Evolutionary conservation across 2,329 filamentous ascomycete species (phyloP).

Genomic region (Eutypa lata): DNA sequence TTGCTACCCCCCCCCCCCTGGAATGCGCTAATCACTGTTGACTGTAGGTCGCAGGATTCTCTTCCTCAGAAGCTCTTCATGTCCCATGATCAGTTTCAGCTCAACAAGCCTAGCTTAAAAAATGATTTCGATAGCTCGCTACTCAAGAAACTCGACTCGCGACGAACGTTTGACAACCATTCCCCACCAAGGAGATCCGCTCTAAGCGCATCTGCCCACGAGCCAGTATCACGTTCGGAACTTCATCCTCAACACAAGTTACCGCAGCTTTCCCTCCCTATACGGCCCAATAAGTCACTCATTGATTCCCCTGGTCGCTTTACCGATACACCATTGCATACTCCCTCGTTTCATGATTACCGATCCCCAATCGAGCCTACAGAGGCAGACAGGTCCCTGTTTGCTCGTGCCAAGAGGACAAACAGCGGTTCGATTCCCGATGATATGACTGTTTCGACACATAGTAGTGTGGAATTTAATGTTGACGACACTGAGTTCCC

Average conservation of each 20-base stretch:
- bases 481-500: constrained; percentile 46
- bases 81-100: constrained; percentile 48
- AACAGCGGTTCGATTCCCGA: constrained; percentile 45
- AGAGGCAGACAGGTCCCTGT: constrained; percentile 48
- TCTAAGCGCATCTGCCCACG: constrained; percentile 40
- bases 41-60: constrained; percentile 40
- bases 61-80: constrained; percentile 43
- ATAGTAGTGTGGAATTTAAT: constrained; percentile 46
- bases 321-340: constrained; percentile 44
- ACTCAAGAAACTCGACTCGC: constrained; percentile 54
- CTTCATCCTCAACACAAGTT: constrained; percentile 29
- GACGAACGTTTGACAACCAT: constrained; percentile 41
- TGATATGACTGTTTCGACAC: constrained; percentile 42
- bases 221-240: constrained; percentile 36
- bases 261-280: constrained; percentile 46
- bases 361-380: constrained; percentile 41
- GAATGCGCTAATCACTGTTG: constrained; percentile 13
- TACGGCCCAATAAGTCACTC: constrained; percentile 36
- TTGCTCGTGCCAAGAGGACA: constrained; percentile 42
- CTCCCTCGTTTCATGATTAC: constrained; percentile 46
- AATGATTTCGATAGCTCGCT: constrained; percentile 48
- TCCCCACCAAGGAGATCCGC: constrained; percentile 42
- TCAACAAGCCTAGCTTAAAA: constrained; percentile 31
- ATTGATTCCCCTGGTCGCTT: constrained; percentile 43
- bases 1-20: neutral